A percentile compares a stretch with the other conserved stretches of the same genome.
phyloP scores from a whole-genome alignment of 768 basidiomycete genomes.

The Lepiota brunneoincarnata region DNA sequence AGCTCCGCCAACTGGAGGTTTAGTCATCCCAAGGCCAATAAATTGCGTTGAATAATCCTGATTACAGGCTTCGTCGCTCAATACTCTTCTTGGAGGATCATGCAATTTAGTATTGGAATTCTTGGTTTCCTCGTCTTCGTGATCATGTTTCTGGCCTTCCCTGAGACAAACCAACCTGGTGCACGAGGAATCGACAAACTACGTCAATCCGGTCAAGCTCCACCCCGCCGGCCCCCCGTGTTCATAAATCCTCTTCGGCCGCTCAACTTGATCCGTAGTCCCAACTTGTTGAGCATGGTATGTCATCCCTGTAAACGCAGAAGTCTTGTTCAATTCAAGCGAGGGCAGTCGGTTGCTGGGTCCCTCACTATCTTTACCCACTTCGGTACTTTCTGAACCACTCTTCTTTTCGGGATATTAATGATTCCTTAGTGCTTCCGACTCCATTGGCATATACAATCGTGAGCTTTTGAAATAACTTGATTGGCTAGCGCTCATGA shows the following conservation, averaged over 20 bases:
- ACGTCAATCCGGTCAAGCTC: slow-evolving; percentile 15
- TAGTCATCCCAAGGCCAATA: background rate
- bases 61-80: slow-evolving; percentile 44
- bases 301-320: slow-evolving; percentile 19
- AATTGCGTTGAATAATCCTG: background rate
- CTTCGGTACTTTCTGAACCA: slow-evolving; percentile 29
- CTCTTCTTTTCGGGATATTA: background rate
- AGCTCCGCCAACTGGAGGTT: slow-evolving; percentile 58
- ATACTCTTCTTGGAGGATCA: slow-evolving; percentile 64
- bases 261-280: slow-evolving; percentile 52
- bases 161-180: slow-evolving; percentile 67
- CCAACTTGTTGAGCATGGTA: slow-evolving; percentile 55
- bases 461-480: slow-evolving; percentile 34
- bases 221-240: slow-evolving; percentile 26
- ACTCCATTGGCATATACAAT: slow-evolving; percentile 66
- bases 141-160: slow-evolving; percentile 45
- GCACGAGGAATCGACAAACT: slow-evolving; percentile 51
- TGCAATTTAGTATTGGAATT: slow-evolving; percentile 47
- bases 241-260: slow-evolving; percentile 60
- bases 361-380: slow-evolving; percentile 34
- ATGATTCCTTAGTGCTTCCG: slow-evolving; percentile 41
- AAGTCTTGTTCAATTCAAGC: background rate
- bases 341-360: slow-evolving; percentile 26
- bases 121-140: slow-evolving; percentile 37
- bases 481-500: background rate